phyloP scores from a whole-genome alignment of 2,329 filamentous ascomycete species.

The Fusarium anguioides region DNA sequence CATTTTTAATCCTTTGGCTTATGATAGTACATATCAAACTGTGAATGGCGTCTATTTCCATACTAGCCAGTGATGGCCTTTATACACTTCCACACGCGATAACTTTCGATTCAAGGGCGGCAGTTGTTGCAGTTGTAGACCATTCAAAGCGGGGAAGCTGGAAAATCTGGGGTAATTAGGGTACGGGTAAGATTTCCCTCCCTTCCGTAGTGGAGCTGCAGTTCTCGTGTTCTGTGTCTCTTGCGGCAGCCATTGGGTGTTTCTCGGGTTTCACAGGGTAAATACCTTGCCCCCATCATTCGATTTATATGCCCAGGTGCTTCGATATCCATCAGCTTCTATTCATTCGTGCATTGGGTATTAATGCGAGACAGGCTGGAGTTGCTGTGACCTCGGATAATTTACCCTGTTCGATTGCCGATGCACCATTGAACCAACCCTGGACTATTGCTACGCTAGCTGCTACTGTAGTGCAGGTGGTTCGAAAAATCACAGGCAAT shows the following conservation, averaged over 20 bases:
- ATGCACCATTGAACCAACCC: not conserved
- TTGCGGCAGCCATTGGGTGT: constrained; percentile 7
- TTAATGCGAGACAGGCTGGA: not conserved
- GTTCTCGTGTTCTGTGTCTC: constrained; percentile 5
- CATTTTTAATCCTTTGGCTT: not conserved
- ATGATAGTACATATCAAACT: not conserved
- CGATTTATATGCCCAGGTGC: constrained; percentile 28
- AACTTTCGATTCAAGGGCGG: constrained; percentile 24
- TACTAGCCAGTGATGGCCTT: not conserved
- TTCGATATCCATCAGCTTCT: constrained; percentile 19
- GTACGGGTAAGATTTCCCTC: constrained; percentile 34
- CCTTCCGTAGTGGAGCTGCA: constrained; percentile 39
- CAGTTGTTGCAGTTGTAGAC: constrained; percentile 27
- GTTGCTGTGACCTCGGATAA: not conserved
- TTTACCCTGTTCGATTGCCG: constrained; percentile 4
- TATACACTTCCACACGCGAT: constrained; percentile 18
- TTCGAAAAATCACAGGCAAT: not conserved
- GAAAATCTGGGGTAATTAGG: constrained; percentile 48
- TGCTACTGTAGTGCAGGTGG: not conserved
- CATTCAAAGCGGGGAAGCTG: constrained; percentile 31
- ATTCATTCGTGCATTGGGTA: not conserved
- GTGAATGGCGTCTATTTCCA: not conserved
- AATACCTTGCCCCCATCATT: constrained; percentile 16
- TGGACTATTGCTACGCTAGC: constrained; percentile 2
- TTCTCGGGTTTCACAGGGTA: constrained; percentile 15